Conservation (phyloP, 2,329 filamentous ascomycete genomes). For the Penicillium digitatum region DNA sequence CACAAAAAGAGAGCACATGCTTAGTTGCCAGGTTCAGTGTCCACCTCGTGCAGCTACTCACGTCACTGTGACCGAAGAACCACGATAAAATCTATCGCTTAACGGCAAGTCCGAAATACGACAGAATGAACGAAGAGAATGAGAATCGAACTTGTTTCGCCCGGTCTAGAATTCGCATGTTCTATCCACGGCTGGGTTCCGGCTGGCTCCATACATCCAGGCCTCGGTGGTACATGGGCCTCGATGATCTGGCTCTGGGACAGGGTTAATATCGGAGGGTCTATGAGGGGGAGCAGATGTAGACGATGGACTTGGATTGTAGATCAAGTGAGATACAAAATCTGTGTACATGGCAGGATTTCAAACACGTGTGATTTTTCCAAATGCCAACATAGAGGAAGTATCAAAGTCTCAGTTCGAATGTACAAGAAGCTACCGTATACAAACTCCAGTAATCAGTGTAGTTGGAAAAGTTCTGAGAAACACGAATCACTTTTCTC, state of each 20-base stretch:
- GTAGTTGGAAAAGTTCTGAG: not conserved
- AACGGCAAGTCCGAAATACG: not conserved
- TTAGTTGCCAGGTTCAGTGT: not conserved
- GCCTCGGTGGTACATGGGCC: not conserved
- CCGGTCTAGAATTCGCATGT: conserved; percentile 2
- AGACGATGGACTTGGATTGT: not conserved
- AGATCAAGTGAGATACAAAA: not conserved
- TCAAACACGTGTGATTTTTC: not conserved
- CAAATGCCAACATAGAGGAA: not conserved
- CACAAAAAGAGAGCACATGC: not conserved
- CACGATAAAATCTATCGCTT: not conserved
- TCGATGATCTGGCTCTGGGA: not conserved
- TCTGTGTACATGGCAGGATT: not conserved
- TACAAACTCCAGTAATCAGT: no score
- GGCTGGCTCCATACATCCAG: not conserved
- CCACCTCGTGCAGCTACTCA: not conserved
- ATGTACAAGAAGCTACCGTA: not conserved
- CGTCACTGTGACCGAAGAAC: not conserved
- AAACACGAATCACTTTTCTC: conserved; percentile 10
- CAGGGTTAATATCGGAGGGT: not conserved
- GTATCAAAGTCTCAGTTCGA: not conserved
- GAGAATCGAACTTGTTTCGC: not conserved
- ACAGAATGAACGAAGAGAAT: conserved; percentile 1
- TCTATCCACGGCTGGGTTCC: not conserved
- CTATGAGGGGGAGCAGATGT: not conserved